A percentile compares a stretch with the other conserved stretches of the same genome.
Evolutionary conservation across 805 yeast species (phyloP).

Genomic region (Kurtzmaniella cleridarum): DNA sequence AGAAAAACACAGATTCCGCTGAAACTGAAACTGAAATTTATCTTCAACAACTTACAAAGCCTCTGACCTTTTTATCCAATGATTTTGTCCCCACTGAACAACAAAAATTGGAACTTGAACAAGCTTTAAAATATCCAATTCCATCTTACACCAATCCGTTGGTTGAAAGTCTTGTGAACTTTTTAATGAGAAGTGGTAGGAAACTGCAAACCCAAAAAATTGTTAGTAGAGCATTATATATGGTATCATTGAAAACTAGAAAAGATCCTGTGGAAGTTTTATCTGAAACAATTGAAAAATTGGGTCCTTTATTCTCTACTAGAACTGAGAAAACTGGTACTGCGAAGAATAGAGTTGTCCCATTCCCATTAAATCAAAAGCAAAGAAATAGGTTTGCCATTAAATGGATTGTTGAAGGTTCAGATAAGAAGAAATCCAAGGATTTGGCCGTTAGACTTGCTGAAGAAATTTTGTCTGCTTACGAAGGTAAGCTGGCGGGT

Average conservation of each 20-base stretch:
- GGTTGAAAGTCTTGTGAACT: conserved; percentile 70
- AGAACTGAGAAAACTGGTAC: conserved; percentile 77
- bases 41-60: conserved; percentile 31
- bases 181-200: conserved; percentile 90
- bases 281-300: conserved; percentile 66
- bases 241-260: conserved; percentile 67
- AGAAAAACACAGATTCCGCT: conserved; percentile 24
- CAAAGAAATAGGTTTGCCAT: conserved; percentile 86
- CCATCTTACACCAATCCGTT: conserved; percentile 67
- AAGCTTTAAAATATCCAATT: conserved; percentile 44
- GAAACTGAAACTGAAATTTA: conserved; percentile 31
- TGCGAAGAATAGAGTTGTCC: conserved; percentile 77
- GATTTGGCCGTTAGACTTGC: conserved; percentile 85
- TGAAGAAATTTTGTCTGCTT: conserved; percentile 79
- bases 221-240: conserved; percentile 72
- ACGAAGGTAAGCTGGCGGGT: conserved; percentile 73
- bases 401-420: conserved; percentile 84
- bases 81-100: conserved; percentile 56
- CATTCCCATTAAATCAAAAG: conserved; percentile 74
- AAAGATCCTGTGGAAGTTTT: conserved; percentile 75
- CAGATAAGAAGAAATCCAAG: conserved; percentile 69
- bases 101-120: conserved; percentile 55
- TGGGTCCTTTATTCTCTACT: conserved; percentile 80
- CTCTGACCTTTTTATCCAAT: conserved; percentile 23
- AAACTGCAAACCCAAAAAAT: conserved; percentile 73